Conservation (phyloP, 2,329 filamentous ascomycete species). For the Diplodia seriata region DNA sequence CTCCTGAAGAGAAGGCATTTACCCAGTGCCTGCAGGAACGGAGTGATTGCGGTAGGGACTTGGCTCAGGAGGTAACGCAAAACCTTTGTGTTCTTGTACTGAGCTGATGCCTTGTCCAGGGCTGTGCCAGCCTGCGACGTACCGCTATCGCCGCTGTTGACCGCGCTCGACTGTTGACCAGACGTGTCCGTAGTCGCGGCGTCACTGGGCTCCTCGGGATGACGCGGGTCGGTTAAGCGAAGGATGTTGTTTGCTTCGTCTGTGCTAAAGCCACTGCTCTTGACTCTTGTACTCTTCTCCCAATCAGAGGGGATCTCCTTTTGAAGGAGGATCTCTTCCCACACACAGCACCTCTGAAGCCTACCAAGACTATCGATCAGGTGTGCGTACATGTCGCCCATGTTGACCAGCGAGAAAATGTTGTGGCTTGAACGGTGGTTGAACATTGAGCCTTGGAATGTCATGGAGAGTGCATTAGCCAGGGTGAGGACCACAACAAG, state of each 20-base stretch:
- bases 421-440: constrained; percentile 68
- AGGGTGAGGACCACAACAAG: constrained; percentile 79
- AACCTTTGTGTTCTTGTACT: constrained; percentile 77
- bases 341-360: constrained; percentile 79
- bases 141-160: constrained; percentile 32
- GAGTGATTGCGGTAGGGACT: constrained; percentile 79
- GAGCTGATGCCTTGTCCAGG: constrained; percentile 36
- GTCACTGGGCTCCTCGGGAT: constrained; percentile 2
- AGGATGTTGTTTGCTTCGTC: constrained; percentile 51
- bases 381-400: constrained; percentile 81
- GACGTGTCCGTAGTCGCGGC: constrained; percentile 32
- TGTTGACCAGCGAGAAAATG: constrained; percentile 77
- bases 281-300: constrained; percentile 57
- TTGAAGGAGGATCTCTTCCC: constrained; percentile 80
- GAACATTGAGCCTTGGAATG: constrained; percentile 70
- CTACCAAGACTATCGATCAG: constrained; percentile 78
- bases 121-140: constrained; percentile 34
- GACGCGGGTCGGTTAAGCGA: constrained; percentile 35
- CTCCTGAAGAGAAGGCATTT: constrained; percentile 80
- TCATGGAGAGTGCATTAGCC: constrained; percentile 74
- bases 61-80: constrained; percentile 79
- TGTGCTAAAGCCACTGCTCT: constrained; percentile 48
- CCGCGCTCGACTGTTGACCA: constrained; percentile 26
- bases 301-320: constrained; percentile 75
- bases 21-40: constrained; percentile 84